Conservation (phyloP, 1,139 yeast species). For the Suhomyces chickasaworum region DNA sequence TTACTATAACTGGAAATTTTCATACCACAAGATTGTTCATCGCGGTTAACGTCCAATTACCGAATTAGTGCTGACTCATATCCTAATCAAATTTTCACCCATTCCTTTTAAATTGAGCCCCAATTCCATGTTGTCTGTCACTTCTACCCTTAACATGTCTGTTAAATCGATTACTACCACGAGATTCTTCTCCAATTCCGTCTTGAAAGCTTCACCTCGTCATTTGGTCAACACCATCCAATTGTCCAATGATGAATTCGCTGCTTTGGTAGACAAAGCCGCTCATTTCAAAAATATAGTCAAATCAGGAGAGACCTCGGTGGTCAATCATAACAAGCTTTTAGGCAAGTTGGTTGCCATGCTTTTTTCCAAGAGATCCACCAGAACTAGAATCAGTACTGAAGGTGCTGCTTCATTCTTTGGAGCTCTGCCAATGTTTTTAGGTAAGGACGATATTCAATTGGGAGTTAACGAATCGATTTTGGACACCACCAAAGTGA, state of each 20-base stretch:
- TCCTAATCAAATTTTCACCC: constrained; percentile 8
- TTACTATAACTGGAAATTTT: constrained; percentile 8
- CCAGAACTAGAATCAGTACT: constrained; percentile 90
- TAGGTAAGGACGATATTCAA: constrained; percentile 95
- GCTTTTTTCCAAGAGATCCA: constrained; percentile 86
- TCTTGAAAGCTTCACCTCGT: constrained; percentile 42
- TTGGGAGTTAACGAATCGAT: constrained; percentile 90
- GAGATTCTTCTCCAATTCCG: constrained; percentile 15
- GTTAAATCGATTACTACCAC: constrained; percentile 11
- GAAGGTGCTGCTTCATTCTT: constrained; percentile 94
- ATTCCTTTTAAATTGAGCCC: constrained; percentile 8
- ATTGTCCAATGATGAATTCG: constrained; percentile 67
- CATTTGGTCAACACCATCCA: constrained; percentile 82
- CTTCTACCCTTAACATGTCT: constrained; percentile 10
- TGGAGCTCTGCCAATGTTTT: constrained; percentile 95
- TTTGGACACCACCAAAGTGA: constrained; percentile 83
- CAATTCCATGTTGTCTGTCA: background rate
- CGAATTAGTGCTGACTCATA: constrained; percentile 21
- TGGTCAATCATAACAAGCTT: constrained; percentile 54
- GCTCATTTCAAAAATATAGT: constrained; percentile 58
- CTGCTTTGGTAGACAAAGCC: constrained; percentile 68
- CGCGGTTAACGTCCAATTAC: constrained; percentile 26
- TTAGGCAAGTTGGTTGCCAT: constrained; percentile 82
- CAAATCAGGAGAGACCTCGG: constrained; percentile 50
- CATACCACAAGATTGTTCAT: constrained; percentile 20